Base-by-base conservation (phyloP, 2,329 filamentous ascomycete species). In the Stachybotrys chartarum region DNA sequence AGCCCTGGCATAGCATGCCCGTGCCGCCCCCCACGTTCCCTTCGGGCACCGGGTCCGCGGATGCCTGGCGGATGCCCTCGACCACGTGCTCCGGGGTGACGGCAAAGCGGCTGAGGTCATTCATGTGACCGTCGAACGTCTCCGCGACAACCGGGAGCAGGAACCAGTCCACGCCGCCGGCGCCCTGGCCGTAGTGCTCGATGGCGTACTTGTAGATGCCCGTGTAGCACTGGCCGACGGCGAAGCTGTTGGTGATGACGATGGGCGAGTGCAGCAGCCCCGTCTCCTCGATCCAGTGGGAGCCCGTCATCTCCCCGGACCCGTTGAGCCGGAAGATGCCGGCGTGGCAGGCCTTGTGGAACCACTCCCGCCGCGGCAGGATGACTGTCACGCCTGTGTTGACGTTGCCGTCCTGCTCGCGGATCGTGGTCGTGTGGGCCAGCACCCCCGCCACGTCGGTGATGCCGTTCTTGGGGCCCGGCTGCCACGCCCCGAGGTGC, bases 271-370 rank as follows among this genome's bases (percentile, higher is more conserved):
- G 76, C 4, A 85, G 67, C 5, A 84, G 71, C 0, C 83, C 83
- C 0, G 81, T 82, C 64, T 87, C 84, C 16, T 82, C 75, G 57
- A 86, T 79, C 78, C 81, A 84, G 61, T 85, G 80, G 10, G 72
- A 73, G 3, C 83, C 82, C 0, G 83, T 86, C 71, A 86, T 72
- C 66, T 86, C 82, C 47, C 84, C 83, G 50, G 78, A 79, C 54
- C 84, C 83, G 60, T 87, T 87, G 72, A 87, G 85, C 57, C 78
- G 76, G 68, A 85, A 85, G 51, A 80, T 62, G n/a, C 75, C 75
- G 4, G 77, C 74, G 50, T 79, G 75, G 54, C 72, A 76, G 46
- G 75, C 75, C 10, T 72, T 69, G 49, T 70, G 57, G 62, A 71
- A 70, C 76, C 77, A 80, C 50, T 75, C 65, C 5, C 60, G 49